Evolutionary conservation across 208 protist species (phyloP).

Genomic region (Trypanosoma scelopori): DNA sequence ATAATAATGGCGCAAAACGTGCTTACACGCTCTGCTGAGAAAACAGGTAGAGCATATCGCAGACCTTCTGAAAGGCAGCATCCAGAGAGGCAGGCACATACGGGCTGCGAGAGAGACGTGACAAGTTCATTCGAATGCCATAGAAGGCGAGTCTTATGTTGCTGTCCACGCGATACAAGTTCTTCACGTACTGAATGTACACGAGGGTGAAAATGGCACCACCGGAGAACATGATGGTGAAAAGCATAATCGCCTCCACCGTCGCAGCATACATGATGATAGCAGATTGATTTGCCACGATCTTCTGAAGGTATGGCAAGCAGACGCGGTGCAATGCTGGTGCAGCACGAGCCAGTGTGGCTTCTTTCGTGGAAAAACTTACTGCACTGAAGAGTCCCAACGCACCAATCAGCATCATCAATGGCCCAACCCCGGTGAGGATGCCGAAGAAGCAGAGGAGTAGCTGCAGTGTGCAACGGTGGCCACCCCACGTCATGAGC

Average conservation of each 20-base stretch:
- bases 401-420: constrained; percentile 41
- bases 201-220: constrained; percentile 67
- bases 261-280: constrained; percentile 49
- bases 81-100: constrained; percentile 52
- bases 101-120: constrained; percentile 32
- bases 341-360: not conserved
- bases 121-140: constrained; percentile 60
- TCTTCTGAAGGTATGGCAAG: constrained; percentile 42
- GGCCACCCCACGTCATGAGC: constrained; percentile 40
- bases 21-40: constrained; percentile 35
- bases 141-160: constrained; percentile 70
- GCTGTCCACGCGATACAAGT: constrained; percentile 64
- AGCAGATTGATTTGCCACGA: constrained; percentile 29
- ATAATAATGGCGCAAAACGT: not conserved
- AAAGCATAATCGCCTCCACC: constrained; percentile 63
- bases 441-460: constrained; percentile 46
- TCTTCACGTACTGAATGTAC: constrained; percentile 81
- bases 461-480: constrained; percentile 61
- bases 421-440: constrained; percentile 42
- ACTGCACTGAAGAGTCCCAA: constrained; percentile 51
- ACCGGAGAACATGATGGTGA: constrained; percentile 70
- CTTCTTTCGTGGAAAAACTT: constrained; percentile 24
- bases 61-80: constrained; percentile 63
- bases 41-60: constrained; percentile 47
- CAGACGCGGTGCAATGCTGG: constrained; percentile 33